These are phyloP conservation scores for Malus sieversii DNA, from an alignment of 306 rosid species.

Conservation along the genomic window DNA sequence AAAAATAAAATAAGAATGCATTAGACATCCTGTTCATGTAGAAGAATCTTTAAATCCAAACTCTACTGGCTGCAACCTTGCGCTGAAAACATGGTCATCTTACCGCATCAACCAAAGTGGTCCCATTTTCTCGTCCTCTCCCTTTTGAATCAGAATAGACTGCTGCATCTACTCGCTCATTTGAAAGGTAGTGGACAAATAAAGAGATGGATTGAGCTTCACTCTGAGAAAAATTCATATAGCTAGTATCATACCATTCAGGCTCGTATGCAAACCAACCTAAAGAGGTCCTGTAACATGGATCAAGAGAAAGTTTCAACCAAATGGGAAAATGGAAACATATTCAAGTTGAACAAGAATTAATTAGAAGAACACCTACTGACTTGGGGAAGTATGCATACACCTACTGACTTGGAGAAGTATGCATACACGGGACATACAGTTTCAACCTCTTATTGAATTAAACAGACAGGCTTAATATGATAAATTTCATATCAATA, in stretches of 20 bases:
- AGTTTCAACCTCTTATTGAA: not conserved
- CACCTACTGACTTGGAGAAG: constrained; percentile 1
- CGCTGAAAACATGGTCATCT: constrained; percentile 18
- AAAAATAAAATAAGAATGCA: not conserved
- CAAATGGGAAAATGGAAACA: constrained; percentile 12
- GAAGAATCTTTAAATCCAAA: constrained; percentile 9
- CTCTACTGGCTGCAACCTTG: not conserved
- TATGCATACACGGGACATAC: constrained; percentile 2
- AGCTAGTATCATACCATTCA: constrained; percentile 78
- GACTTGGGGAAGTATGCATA: not conserved
- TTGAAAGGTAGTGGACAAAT: constrained; percentile 75
- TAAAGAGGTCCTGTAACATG: constrained; percentile 65
- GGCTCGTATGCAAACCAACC: constrained; percentile 91
- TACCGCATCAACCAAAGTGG: constrained; percentile 55
- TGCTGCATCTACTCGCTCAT: constrained; percentile 54
- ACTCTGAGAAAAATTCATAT: constrained; percentile 70
- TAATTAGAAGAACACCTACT: constrained; percentile 3
- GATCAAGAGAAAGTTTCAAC: constrained; percentile 25
- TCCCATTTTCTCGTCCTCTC: constrained; percentile 71
- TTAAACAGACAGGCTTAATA: constrained; percentile 4
- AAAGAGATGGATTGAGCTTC: constrained; percentile 91
- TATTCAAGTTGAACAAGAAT: constrained; percentile 1
- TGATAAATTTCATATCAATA: not conserved
- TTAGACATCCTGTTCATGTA: not conserved
- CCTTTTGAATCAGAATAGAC: constrained; percentile 56